Evolutionary conservation across 2,329 filamentous ascomycete genomes (phyloP), one percentile per base, ranked within the genome.

Genomic region (Sporothrix inflata): DNA sequence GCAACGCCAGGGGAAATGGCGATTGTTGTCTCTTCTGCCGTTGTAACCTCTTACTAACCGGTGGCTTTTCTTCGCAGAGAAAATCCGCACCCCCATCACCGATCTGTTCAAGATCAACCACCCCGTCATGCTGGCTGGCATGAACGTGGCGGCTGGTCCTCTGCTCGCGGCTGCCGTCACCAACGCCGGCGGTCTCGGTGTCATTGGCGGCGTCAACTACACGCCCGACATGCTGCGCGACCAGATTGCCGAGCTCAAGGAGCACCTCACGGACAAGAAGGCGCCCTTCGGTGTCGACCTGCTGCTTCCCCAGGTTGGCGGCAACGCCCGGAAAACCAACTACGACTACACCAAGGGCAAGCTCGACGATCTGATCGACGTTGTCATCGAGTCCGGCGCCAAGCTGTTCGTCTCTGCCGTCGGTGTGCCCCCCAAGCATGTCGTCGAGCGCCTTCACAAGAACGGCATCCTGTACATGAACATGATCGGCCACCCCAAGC

Each of bases 271-370:
- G 75, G 93, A 98, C 86, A 96, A 98, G 90, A 96, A 93, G 76
- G 94, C 93, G 16, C 94, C 95, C 4, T 98, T 98, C 78, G 95
- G 95, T 80, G 94, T 98, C 74, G 95, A 98, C 82, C 87, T 98
- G 77, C 87, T 98, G 71, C 88, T 98, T 16, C 95, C 95, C 69
- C 95, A 99, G 85, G 94, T 99, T 75, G 96, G 96, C 75, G 96
- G 95, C 78, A 94, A 87, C 79, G 96, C 96, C 74, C 90, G 96
- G 79, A 98, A 98, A 88, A 98, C 95, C 78, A 98, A 98, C 89
- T 97, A 98, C 84, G 96, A 99, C 84, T 99, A 99, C 87, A 99
- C 96, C 80, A 98, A 99, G 87, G 96, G 96, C 82, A 98, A 98
- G 86, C 92, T 99, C 75, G 87, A 93, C 82, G 92, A 95, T 82